Base-by-base conservation (phyloP, 2,329 filamentous ascomycete genomes). In the Aureobasidium sp. region DNA sequence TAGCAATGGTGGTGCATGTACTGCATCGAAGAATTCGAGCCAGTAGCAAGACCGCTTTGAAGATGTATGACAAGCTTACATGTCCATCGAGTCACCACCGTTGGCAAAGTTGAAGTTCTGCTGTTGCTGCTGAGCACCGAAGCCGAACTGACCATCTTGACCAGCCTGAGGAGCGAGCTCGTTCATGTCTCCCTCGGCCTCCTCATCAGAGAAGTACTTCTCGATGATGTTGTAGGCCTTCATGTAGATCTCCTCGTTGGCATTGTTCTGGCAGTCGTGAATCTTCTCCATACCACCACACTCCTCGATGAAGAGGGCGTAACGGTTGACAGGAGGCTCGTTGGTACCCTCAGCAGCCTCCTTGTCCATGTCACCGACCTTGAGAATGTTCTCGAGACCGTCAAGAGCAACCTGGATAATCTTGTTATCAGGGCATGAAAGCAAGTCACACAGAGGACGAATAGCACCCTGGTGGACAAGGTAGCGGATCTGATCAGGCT, bases 181-280 rank as follows among this genome's bases (percentile, higher is more conserved):
- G 65, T 91, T 90, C 68, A 91, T 91, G 70, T 92, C 91, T 51
- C 78, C 85, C 66, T 83, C 84, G 73, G 96, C 94, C 62, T 97
- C 94, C 69, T 99, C 94, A 72, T 99, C 94, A 0, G 92, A 97
- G 81, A 99, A 99, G 84, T 99, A 99, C 82, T 97, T 97, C 84
- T 99, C 94, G 69, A 99, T 99, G 78, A 99, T 99, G 84, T 96
- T 97, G 84, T 97, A 99, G 0, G 94, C 94, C 86, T 99, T 99
- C 93, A 99, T 97, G 84, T 99, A 99, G 70, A 99, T 99, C 79
- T 99, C 94, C 80, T 99, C 94, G 79, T 99, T 99, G 81, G 93
- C 93, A 72, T 99, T 99, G 82, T 95, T 97, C 82, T 99, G 94
- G 85, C 94, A 97, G 70, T 97, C 93, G 79, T 99, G 94, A 70